Conservation (phyloP, 2,329 filamentous ascomycete species). For the Phaeosphaeriaceae sp. region DNA sequence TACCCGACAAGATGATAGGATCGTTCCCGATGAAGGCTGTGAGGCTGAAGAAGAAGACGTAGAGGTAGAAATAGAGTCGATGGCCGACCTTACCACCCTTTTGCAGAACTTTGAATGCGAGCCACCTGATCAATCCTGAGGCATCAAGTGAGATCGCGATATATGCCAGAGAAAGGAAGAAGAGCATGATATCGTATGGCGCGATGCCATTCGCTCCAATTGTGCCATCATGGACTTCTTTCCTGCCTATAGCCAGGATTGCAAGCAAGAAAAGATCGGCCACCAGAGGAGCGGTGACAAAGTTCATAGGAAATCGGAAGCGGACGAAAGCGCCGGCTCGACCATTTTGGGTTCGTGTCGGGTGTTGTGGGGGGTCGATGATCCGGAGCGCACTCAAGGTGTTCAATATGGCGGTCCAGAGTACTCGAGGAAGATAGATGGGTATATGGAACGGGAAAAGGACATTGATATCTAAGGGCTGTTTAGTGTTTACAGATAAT, state of each 20-base stretch:
- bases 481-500: not conserved
- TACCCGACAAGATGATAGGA: conserved; percentile 76
- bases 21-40: conserved; percentile 77
- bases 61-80: conserved; percentile 74
- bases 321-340: conserved; percentile 54
- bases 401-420: conserved; percentile 57
- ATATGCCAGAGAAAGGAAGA: conserved; percentile 77
- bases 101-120: conserved; percentile 74
- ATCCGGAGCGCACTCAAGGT: conserved; percentile 59
- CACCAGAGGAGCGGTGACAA: conserved; percentile 73
- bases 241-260: conserved; percentile 69
- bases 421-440: conserved; percentile 62
- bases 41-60: conserved; percentile 73
- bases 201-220: conserved; percentile 70
- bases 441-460: conserved; percentile 73
- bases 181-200: conserved; percentile 76
- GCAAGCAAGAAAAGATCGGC: conserved; percentile 75
- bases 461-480: conserved; percentile 67
- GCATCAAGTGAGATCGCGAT: conserved; percentile 81
- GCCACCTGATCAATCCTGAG: conserved; percentile 72
- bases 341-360: conserved; percentile 27
- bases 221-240: conserved; percentile 73
- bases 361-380: conserved; percentile 53
- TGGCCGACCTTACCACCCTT: conserved; percentile 73
- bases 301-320: conserved; percentile 70